Evolutionary conservation across 352 stramenopile species (phyloP).

Genomic region (Phytopythium boreale): DNA sequence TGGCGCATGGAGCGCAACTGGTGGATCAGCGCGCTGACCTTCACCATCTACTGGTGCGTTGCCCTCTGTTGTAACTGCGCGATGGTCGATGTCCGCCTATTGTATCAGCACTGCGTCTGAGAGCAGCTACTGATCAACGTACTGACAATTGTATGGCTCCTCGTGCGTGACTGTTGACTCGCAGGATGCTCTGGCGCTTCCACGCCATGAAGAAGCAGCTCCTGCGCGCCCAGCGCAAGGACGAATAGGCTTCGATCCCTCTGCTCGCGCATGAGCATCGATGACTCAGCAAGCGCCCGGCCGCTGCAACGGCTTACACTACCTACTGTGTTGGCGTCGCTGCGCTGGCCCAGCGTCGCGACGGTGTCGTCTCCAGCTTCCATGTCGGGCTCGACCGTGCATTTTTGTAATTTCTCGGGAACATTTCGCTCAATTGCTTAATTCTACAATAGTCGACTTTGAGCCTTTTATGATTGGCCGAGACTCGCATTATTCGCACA

Average conservation of each 20-base stretch:
- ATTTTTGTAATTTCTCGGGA: neutral
- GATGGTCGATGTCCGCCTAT: too few species aligned
- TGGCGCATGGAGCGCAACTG: constrained; percentile 81
- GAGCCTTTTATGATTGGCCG: neutral
- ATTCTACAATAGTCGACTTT: neutral
- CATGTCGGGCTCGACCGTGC: neutral
- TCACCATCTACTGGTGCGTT: constrained; percentile 80
- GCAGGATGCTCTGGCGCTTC: constrained; percentile 77
- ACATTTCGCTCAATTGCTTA: neutral
- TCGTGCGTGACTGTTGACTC: neutral
- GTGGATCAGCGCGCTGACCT: constrained; percentile 84
- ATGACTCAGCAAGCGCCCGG: neutral
- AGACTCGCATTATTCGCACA: neutral
- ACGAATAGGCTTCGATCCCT: constrained; percentile 32
- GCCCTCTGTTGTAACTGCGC: neutral
- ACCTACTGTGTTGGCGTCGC: too few species aligned
- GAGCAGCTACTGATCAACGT: neutral
- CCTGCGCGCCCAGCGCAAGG: constrained; percentile 54
- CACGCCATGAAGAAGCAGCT: constrained; percentile 81
- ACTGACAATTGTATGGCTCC: neutral
- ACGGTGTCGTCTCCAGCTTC: too few species aligned
- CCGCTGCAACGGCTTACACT: too few species aligned
- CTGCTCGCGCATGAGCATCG: neutral
- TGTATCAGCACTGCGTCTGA: neutral
- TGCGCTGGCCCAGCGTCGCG: too few species aligned